Evolutionary conservation across 257 asterid species (phyloP).

Genomic region (Anisodus tanguticus): DNA sequence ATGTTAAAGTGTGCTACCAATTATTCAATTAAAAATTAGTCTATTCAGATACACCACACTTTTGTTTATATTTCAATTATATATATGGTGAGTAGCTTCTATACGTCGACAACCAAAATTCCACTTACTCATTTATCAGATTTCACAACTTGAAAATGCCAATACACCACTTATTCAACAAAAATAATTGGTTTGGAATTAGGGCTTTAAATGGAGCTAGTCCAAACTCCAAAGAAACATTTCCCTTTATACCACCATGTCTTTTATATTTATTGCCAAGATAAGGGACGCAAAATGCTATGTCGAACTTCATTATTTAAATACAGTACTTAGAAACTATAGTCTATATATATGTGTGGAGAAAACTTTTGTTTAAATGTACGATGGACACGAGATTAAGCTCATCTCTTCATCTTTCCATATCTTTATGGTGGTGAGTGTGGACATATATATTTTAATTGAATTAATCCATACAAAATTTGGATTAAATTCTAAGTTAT

Average conservation of each 20-base stretch:
- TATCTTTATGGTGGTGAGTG: slow-evolving; percentile 30
- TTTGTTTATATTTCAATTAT: background rate
- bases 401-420: background rate
- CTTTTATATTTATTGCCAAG: background rate
- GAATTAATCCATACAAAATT: too few relatives aligned
- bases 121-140: background rate
- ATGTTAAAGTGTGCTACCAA: background rate
- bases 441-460: too few relatives aligned
- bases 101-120: background rate
- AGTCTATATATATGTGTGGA: background rate
- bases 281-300: background rate
- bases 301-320: background rate
- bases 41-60: background rate
- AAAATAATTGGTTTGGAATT: background rate
- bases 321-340: background rate
- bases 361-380: slow-evolving; percentile 13
- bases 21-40: background rate
- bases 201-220: background rate
- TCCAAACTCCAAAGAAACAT: background rate
- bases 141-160: background rate
- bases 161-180: background rate
- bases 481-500: too few relatives aligned
- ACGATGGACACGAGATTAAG: slow-evolving; percentile 25
- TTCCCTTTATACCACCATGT: background rate
- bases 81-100: background rate